Percentiles rank a stretch among this genome's conserved stretches.
These are phyloP conservation scores for Leccinum fallax DNA, from an alignment of 1,284 basidiomycete species.

Conservation along the genomic window DNA sequence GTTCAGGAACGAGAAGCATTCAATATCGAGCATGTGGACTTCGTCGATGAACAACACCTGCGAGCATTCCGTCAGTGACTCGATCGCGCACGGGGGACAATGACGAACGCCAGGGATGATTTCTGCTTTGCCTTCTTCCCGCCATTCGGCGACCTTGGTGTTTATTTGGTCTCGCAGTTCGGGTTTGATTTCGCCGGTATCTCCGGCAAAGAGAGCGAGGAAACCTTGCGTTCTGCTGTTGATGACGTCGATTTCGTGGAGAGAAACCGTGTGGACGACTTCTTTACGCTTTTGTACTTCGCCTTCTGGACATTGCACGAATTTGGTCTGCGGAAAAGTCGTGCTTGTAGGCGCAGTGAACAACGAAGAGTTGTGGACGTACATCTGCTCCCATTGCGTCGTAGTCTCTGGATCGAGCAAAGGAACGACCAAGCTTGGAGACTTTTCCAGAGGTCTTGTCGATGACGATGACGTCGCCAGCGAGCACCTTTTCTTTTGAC, in stretches of 20 bases:
- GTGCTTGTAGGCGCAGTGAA: background rate
- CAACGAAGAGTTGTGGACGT: conserved; percentile 37
- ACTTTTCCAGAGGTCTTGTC: conserved; percentile 99
- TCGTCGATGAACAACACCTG: conserved; percentile 92
- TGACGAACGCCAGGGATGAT: conserved; percentile 93
- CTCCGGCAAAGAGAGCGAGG: conserved; percentile 79
- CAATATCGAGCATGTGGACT: conserved; percentile 99
- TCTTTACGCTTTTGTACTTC: conserved; percentile 98
- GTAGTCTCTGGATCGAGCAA: conserved; percentile 95
- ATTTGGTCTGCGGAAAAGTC: conserved; percentile 73
- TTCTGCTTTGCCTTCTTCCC: conserved; percentile 98
- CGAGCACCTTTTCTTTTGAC: conserved; percentile 95
- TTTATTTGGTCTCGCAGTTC: conserved; percentile 97
- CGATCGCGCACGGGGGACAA: conserved; percentile 1
- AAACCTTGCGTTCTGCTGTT: conserved; percentile 97
- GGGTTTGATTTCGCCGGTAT: conserved; percentile 99
- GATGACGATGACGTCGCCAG: conserved; percentile 95
- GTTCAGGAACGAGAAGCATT: conserved; percentile 99
- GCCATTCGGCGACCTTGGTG: conserved; percentile 95
- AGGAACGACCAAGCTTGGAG: conserved; percentile 94
- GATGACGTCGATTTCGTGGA: conserved; percentile 99
- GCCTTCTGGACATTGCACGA: conserved; percentile 97
- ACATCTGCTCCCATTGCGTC: conserved; percentile 99
- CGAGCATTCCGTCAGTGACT: background rate
- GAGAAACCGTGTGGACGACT: conserved; percentile 94